Base-by-base conservation (phyloP, 31 red algal species). In the Endocladia muricata region DNA sequence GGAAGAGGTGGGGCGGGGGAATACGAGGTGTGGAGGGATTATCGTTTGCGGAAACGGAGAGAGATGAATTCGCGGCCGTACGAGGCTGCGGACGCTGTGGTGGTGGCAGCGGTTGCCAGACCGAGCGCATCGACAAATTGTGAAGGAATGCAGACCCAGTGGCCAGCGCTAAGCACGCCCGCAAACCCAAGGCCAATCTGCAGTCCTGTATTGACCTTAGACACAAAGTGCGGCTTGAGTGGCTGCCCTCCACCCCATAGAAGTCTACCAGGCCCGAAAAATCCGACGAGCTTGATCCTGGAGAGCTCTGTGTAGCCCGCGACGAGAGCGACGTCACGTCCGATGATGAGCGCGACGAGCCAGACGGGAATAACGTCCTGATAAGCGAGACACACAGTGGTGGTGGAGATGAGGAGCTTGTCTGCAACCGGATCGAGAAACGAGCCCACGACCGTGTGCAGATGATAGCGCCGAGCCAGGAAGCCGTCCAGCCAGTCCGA, bases 381-480 rank as follows among this genome's bases (percentile, higher is more conserved):
- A 13, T 37, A 40, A 3, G 91, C 77, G 49, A 94, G 74, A 17
- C 62, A 40, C 13, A 76, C 21, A 29, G 80, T 78, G 3, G 79
- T 51, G 4, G 65, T 71, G 21, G 64, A 74, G 25, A 94, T 83
- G 42, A 94, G 74, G 30, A 88, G 57, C 62, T 95, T 95, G 47
- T 95, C 92, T 2, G 85, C 85, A 34, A 77, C 81, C 48, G 92
- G 92, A 60, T 95, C 92, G 38, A 95, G 35, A 77, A 81, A 89
- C 26, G 75, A 81, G 1, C 92, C 92, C 39, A 95, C 68, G n/a
- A 80, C 73, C 7, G 84, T 95, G 35, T 75, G 70, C 4, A 88
- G 74, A 17, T 76, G 68, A 37, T 74, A 79, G 3, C 47, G 63
- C 41, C 92, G 77, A 25, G 85, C 85, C 15, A 95, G 64, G 31